phyloP scores from a whole-genome alignment of 345 rosid species.

The Eucalyptus cloeziana region DNA sequence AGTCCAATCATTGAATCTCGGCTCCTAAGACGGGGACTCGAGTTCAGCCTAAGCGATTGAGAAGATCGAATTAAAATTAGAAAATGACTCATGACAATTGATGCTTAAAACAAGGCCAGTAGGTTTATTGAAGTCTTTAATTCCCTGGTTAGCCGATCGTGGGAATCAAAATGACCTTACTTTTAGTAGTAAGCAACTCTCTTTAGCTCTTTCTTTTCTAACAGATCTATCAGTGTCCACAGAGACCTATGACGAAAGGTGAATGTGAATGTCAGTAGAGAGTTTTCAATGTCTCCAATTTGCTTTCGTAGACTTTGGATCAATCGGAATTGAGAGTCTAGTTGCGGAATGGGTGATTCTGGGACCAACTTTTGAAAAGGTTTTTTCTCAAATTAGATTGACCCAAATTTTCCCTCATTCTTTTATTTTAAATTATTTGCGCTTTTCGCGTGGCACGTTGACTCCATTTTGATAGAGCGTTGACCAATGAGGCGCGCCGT shows the following conservation, averaged over 20 bases:
- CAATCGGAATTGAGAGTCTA: background rate
- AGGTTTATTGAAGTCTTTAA: too few species aligned
- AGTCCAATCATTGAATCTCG: accelerated
- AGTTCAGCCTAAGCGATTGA: accelerated
- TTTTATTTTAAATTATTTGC: background rate
- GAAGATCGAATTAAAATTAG: background rate
- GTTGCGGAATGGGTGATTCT: background rate
- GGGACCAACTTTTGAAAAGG: accelerated
- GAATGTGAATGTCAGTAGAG: too few species aligned
- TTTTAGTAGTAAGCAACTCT: too few species aligned
- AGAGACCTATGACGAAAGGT: too few species aligned
- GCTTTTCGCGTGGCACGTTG: background rate
- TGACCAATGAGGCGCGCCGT: background rate
- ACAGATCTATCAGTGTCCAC: accelerated
- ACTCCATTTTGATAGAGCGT: background rate
- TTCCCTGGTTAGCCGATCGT: accelerated
- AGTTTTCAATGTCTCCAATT: too few species aligned
- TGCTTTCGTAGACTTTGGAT: background rate
- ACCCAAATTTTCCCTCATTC: background rate
- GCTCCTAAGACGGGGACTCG: accelerated
- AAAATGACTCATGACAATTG: background rate
- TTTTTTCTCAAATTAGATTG: background rate
- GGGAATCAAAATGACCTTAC: too few species aligned
- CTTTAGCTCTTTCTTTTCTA: too few species aligned
- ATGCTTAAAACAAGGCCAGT: accelerated